phyloP scores from a whole-genome alignment of 129 eudicot species.

The Smallanthus sonchifolius region DNA sequence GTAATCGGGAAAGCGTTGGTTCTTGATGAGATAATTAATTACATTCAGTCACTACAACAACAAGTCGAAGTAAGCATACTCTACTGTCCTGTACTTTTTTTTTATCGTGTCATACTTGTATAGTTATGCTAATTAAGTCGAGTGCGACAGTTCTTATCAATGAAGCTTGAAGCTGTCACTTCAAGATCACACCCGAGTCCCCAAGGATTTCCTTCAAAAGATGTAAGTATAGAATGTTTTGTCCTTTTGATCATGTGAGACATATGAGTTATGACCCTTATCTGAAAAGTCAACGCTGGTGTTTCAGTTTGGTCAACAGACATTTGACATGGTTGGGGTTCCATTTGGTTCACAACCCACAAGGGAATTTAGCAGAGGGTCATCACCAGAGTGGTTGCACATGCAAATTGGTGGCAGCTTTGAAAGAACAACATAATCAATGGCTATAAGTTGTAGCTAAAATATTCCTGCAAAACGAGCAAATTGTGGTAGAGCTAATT shows the following conservation, averaged over 20 bases:
- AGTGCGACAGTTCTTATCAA: conserved; percentile 69
- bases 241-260: not conserved
- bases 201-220: conserved; percentile 84
- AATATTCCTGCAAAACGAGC: conserved; percentile 7
- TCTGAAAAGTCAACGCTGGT: not conserved
- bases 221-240: conserved; percentile 46
- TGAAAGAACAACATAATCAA: conserved; percentile 42
- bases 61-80: conserved; percentile 76
- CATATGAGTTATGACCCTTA: not conserved
- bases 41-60: conserved; percentile 89
- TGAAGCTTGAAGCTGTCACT: conserved; percentile 99
- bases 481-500: conserved; percentile 19
- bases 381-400: conserved; percentile 97
- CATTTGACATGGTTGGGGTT: conserved; percentile 59
- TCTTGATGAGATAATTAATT: conserved; percentile 95
- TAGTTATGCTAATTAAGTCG: conserved; percentile 5
- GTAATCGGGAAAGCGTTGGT: conserved; percentile 96
- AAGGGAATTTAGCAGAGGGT: conserved; percentile 70
- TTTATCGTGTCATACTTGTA: not conserved
- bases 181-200: conserved; percentile 56
- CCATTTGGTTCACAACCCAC: conserved; percentile 74
- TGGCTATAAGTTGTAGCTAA: conserved; percentile 5
- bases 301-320: conserved; percentile 80
- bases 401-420: conserved; percentile 93
- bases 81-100: not conserved